Evolutionary conservation across 2,329 filamentous ascomycete genomes (phyloP).

Genomic region (Pestalotiopsis sp.): DNA sequence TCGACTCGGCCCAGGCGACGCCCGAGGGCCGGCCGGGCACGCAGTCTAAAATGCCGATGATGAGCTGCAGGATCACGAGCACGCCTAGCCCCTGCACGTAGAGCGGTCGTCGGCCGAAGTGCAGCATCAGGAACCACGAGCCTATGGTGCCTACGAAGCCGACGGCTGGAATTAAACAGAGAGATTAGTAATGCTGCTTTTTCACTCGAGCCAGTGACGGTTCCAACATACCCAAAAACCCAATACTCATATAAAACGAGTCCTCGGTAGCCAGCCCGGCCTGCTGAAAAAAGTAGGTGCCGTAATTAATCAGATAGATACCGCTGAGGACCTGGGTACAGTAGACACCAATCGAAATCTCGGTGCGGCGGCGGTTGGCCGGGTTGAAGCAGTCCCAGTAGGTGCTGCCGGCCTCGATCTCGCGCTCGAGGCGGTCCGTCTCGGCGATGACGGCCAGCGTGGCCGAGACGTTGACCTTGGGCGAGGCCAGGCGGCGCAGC

Average conservation of each 20-base stretch:
- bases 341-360: constrained; percentile 63
- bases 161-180: constrained; percentile 33
- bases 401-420: constrained; percentile 48
- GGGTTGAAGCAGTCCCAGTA: constrained; percentile 55
- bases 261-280: constrained; percentile 52
- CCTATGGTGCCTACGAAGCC: constrained; percentile 55
- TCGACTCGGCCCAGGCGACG: constrained; percentile 49
- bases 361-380: constrained; percentile 53
- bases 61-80: constrained; percentile 46
- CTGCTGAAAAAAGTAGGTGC: constrained; percentile 62
- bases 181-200: background rate
- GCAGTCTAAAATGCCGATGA: constrained; percentile 50
- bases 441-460: constrained; percentile 59
- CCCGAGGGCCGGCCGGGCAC: constrained; percentile 41
- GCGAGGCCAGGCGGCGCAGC: constrained; percentile 46
- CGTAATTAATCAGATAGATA: constrained; percentile 66
- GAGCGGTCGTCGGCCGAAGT: constrained; percentile 54
- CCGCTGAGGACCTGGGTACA: constrained; percentile 67
- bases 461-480: constrained; percentile 47
- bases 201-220: constrained; percentile 28
- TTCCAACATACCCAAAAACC: constrained; percentile 39
- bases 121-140: constrained; percentile 53
- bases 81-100: constrained; percentile 49
- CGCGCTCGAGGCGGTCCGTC: constrained; percentile 59
- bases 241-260: constrained; percentile 59